Evolutionary conservation across 2,329 filamentous ascomycete genomes (phyloP), one percentile per base, ranked within the genome.

Genomic region (Ramularia endophylla): DNA sequence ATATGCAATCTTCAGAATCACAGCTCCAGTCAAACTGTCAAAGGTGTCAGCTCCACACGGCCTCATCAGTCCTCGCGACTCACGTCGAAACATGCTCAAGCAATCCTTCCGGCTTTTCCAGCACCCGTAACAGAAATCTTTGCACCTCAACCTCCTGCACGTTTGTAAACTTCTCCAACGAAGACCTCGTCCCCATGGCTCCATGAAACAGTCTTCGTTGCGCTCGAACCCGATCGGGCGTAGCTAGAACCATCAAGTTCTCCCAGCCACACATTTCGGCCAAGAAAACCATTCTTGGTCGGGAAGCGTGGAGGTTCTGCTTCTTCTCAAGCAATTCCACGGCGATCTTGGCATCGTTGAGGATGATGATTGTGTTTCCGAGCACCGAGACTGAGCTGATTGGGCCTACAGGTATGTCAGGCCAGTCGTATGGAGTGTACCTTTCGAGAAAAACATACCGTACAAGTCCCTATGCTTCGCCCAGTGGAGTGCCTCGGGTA

Each of bases 101-200:
- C n/a, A n/a, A n/a, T n/a, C n/a, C n/a, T n/a, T n/a, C n/a, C n/a
- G n/a, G n/a, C n/a, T n/a, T n/a, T n/a, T n/a, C n/a, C n/a, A n/a
- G n/a, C n/a, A n/a, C n/a, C n/a, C n/a, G n/a, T 18, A 69, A 53
- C 7, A 75, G 54, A 30, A 73, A 70, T 2, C 65, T 64, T 1
- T 61, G 58, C 3, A 62, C 61, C 42, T 76, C 72, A 1, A 55
- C 54, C 35, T 75, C 67, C 42, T 73, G 68, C 1, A 71, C 7
- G n/a, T n/a, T n/a, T n/a, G n/a, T n/a, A n/a, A n/a, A n/a, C n/a
- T n/a, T n/a, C n/a, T n/a, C n/a, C n/a, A n/a, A n/a, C n/a, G n/a
- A n/a, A n/a, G n/a, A n/a, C n/a, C n/a, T n/a, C n/a, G n/a, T n/a
- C n/a, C n/a, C n/a, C n/a, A n/a, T n/a, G n/a, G n/a, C n/a, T n/a